Percentiles rank a stretch among this genome's conserved stretches.
Conservation (phyloP, 1,284 basidiomycete species). For the Cystobasidium pallidum region DNA sequence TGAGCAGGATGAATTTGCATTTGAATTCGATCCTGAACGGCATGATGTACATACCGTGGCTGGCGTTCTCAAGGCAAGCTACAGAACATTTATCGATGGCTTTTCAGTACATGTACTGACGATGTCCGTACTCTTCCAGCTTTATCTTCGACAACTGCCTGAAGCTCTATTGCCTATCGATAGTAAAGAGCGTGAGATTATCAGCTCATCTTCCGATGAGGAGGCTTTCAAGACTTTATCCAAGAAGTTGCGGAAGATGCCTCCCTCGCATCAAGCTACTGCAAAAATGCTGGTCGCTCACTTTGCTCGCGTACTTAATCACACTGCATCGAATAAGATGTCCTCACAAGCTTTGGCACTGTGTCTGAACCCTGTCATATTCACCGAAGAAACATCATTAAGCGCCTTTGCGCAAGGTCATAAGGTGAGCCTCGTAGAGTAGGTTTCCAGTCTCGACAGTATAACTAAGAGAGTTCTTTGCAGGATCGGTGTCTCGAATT, state of each 20-base stretch:
- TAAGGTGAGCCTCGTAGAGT: constrained; percentile 74
- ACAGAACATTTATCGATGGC: background rate
- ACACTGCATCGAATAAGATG: constrained; percentile 87
- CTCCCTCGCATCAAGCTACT: constrained; percentile 84
- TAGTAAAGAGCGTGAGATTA: constrained; percentile 71
- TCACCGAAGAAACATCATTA: constrained; percentile 81
- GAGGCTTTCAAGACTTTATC: constrained; percentile 75
- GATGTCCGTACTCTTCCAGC: constrained; percentile 58
- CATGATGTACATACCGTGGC: constrained; percentile 90
- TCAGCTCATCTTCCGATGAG: constrained; percentile 62
- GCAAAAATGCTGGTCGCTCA: constrained; percentile 86
- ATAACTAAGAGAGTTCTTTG: too few relatives aligned
- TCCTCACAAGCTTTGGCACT: constrained; percentile 66
- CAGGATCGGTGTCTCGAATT: constrained; percentile 88
- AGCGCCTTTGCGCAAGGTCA: constrained; percentile 70
- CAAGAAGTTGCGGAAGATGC: constrained; percentile 75
- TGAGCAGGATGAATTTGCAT: constrained; percentile 84
- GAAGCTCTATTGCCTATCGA: constrained; percentile 88
- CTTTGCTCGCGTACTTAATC: constrained; percentile 72
- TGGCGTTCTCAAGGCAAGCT: constrained; percentile 79
- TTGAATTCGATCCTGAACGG: constrained; percentile 71
- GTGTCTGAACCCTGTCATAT: constrained; percentile 66
- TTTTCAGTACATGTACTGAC: background rate
- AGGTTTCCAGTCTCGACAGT: too few relatives aligned
- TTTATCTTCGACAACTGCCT: constrained; percentile 87